These are phyloP conservation scores for Colletotrichum viniferum DNA, from an alignment of 2,329 filamentous ascomycete species.

Conservation along the genomic window DNA sequence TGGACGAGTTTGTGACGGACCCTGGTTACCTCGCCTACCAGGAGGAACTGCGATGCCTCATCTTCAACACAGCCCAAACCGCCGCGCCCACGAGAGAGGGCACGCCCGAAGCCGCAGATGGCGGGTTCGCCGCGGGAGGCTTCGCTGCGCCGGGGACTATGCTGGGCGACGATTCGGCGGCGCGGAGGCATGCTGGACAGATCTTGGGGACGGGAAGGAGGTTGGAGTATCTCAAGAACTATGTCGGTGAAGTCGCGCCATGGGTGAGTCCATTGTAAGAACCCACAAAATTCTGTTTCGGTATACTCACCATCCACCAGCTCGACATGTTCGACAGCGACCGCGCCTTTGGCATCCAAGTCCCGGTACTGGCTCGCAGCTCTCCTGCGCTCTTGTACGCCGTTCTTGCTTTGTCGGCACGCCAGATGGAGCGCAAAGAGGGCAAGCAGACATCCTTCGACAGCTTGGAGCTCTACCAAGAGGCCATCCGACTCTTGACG, in stretches of 20 bases:
- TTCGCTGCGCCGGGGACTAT: conserved; percentile 14
- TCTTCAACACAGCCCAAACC: conserved; percentile 50
- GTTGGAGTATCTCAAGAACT: conserved; percentile 50
- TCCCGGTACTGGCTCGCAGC: conserved; percentile 52
- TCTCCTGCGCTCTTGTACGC: conserved; percentile 53
- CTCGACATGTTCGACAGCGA: conserved; percentile 63
- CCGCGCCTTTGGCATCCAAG: conserved; percentile 55
- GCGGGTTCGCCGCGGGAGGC: background rate
- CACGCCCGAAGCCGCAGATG: conserved; percentile 33
- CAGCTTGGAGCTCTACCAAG: conserved; percentile 59
- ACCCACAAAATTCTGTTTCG: too few species aligned
- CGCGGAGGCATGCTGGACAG: background rate
- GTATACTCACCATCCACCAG: conserved; percentile 28
- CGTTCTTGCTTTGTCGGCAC: conserved; percentile 58
- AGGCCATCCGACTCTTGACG: conserved; percentile 50
- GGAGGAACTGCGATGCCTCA: conserved; percentile 49
- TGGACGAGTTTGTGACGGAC: conserved; percentile 40
- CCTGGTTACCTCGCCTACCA: conserved; percentile 49
- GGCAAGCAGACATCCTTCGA: conserved; percentile 48
- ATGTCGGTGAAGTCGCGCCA: conserved; percentile 56
- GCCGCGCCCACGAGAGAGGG: conserved; percentile 43
- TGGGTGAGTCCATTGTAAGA: conserved; percentile 40
- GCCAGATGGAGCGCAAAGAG: conserved; percentile 57
- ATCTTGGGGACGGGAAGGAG: conserved; percentile 34
- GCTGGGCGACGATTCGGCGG: conserved; percentile 1